phyloP scores from a whole-genome alignment of 2,329 filamentous ascomycete genomes.

The Pseudogymnoascus sp. region DNA sequence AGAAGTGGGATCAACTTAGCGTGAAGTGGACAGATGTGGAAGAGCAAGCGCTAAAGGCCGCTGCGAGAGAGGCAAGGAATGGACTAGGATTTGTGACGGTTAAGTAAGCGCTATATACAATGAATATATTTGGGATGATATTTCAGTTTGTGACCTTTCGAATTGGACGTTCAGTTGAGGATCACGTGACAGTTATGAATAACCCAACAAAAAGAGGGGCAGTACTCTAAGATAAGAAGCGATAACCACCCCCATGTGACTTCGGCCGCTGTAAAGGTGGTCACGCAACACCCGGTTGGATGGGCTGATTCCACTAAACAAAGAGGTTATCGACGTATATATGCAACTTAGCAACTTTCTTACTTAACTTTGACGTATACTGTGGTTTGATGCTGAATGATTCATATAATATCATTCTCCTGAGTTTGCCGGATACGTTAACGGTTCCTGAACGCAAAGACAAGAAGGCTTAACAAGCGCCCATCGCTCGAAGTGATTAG shows the following conservation, averaged over 20 bases:
- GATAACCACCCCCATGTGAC: constrained; percentile 1
- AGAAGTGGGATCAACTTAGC: constrained; percentile 58
- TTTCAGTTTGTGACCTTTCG: not conserved
- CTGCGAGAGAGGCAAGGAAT: constrained; percentile 48
- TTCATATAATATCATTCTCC: not conserved
- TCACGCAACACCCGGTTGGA: constrained; percentile 6
- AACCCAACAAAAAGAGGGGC: not conserved
- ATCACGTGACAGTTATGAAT: not conserved
- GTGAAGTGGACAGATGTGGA: constrained; percentile 62
- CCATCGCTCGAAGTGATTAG: not conserved
- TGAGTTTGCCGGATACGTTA: not conserved
- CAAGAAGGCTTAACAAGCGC: not conserved
- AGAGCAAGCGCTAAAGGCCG: constrained; percentile 52
- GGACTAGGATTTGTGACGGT: constrained; percentile 58
- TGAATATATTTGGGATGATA: not conserved
- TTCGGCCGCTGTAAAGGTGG: not conserved
- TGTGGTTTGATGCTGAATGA: not conserved
- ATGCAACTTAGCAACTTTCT: constrained; percentile 2
- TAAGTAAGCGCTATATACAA: constrained; percentile 38
- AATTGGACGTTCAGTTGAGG: not conserved
- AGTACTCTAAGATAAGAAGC: not conserved
- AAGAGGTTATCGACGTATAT: not conserved
- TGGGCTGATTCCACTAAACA: constrained; percentile 2
- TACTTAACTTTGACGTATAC: not conserved
- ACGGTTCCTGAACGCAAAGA: not conserved